Conservation (phyloP, 208 protist species). For the Leishmania braziliensis region DNA sequence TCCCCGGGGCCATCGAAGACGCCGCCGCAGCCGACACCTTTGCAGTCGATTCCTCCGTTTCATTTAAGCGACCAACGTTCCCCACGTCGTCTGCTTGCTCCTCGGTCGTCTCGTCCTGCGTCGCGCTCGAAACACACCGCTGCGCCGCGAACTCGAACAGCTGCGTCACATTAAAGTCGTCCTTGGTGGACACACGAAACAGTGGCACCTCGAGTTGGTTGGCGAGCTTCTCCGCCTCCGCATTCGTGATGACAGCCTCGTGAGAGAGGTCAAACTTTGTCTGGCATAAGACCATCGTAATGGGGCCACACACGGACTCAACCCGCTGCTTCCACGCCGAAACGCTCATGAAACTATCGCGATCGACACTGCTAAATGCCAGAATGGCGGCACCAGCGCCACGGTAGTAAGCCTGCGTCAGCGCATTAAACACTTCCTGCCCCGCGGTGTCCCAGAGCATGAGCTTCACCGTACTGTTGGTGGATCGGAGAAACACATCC, state of each 20-base stretch:
- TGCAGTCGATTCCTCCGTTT: not conserved
- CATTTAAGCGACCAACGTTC: not conserved
- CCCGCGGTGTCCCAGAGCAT: constrained; percentile 97
- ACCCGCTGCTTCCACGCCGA: constrained; percentile 89
- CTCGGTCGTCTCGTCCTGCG: not conserved
- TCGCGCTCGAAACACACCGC: constrained; percentile 44
- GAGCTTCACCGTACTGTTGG: constrained; percentile 76
- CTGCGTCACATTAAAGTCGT: constrained; percentile 93
- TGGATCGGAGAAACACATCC: constrained; percentile 68
- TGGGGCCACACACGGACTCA: constrained; percentile 75
- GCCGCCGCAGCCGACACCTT: not conserved
- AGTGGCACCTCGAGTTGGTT: constrained; percentile 80
- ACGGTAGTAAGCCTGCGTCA: constrained; percentile 94
- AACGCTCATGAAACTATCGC: constrained; percentile 85
- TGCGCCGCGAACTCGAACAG: constrained; percentile 88
- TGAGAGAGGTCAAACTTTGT: constrained; percentile 94
- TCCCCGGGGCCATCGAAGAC: not conserved
- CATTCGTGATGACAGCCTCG: constrained; percentile 71
- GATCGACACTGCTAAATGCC: constrained; percentile 91
- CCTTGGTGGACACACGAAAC: constrained; percentile 92
- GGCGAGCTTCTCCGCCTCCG: constrained; percentile 90
- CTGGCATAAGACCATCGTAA: constrained; percentile 93
- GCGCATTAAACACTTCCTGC: constrained; percentile 91
- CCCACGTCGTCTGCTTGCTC: constrained; percentile 1
- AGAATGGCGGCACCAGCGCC: constrained; percentile 86